Evolutionary conservation across 2,329 filamentous ascomycete genomes (phyloP), one percentile per base, ranked within the genome.

Genomic region (Aspergillus proliferans): DNA sequence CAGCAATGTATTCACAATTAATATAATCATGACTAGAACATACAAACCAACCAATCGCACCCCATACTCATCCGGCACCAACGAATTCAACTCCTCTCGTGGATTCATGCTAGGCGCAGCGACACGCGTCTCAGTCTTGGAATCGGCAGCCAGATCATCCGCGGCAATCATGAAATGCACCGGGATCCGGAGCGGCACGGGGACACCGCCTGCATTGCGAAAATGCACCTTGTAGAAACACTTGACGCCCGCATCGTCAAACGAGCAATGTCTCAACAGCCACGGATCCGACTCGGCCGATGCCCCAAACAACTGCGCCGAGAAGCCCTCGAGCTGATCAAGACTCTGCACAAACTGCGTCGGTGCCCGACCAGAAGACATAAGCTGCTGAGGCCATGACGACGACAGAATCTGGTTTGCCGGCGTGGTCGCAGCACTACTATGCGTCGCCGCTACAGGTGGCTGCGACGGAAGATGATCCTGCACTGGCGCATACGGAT

Each of bases 151-250:
- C 24, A 60, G 50, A 12, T 60, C 55, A n/a, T 58, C 52, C 2
- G 58, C 56, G 1, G 58, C 52, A 21, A 62, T 58, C 49, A 63
- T 56, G 38, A 61, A 64, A 44, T 66, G 67, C 2, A 69, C 58
- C 1, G 68, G 68, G 4, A 70, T 67, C 47, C 61, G 58, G 6
- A 66, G 64, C 2, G 54, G 52, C 2, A 61, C 63, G 0, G 66
- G 67, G 15, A 69, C 64, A 7, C 67, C 67, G 2, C 67, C 68
- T 4, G 64, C 67, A 51, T 69, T 67, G n/a, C 68, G 65, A 47
- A 67, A 63, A 47, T 68, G 65, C 7, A 69, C 56, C 45, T 64
- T 65, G 50, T 69, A 62, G 24, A 69, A 67, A 19, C 58, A 57
- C 7, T 63, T 61, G 48, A 70, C 59, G 1, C 67, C 67, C 19